Conservation (phyloP, 2,329 filamentous ascomycete species). For the Fonsecaea nubica region DNA sequence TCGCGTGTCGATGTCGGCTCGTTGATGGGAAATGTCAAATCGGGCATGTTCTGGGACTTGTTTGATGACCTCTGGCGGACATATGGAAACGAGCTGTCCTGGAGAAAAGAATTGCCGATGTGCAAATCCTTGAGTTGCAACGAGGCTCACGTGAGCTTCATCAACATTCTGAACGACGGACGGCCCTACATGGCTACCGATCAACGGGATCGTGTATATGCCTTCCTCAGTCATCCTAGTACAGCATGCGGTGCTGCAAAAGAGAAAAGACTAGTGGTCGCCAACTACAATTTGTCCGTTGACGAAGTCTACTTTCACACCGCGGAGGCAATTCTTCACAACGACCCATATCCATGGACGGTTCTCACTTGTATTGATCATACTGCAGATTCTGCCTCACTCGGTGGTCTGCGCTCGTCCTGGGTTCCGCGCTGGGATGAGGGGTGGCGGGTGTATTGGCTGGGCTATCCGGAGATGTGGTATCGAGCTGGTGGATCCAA, state of each 20-base stretch:
- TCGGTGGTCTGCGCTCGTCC: conserved; percentile 14
- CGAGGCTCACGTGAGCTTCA: neutral
- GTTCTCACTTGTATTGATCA: conserved; percentile 24
- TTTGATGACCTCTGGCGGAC: conserved; percentile 17
- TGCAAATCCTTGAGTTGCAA: conserved; percentile 2
- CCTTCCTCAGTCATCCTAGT: conserved; percentile 29
- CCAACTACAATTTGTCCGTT: conserved; percentile 28
- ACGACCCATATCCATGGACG: conserved; percentile 20
- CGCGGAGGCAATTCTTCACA: conserved; percentile 8
- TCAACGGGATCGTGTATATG: conserved; percentile 29
- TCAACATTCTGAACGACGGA: conserved; percentile 24
- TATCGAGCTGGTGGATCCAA: conserved; percentile 20
- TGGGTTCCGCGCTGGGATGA: conserved; percentile 31
- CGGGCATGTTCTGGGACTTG: conserved; percentile 18
- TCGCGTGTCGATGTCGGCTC: conserved; percentile 13
- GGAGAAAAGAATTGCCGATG: conserved; percentile 21
- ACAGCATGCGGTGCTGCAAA: conserved; percentile 8
- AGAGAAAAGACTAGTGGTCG: conserved; percentile 9
- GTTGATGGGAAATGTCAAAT: conserved; percentile 16
- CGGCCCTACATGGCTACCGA: conserved; percentile 20
- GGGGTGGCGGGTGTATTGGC: conserved; percentile 21
- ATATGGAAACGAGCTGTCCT: conserved; percentile 14
- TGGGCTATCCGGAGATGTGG: conserved; percentile 24
- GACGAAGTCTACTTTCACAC: conserved; percentile 26
- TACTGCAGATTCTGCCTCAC: neutral